Evolutionary conservation across 345 rosid species (phyloP).

Genomic region (Bruguiera parviflora): DNA sequence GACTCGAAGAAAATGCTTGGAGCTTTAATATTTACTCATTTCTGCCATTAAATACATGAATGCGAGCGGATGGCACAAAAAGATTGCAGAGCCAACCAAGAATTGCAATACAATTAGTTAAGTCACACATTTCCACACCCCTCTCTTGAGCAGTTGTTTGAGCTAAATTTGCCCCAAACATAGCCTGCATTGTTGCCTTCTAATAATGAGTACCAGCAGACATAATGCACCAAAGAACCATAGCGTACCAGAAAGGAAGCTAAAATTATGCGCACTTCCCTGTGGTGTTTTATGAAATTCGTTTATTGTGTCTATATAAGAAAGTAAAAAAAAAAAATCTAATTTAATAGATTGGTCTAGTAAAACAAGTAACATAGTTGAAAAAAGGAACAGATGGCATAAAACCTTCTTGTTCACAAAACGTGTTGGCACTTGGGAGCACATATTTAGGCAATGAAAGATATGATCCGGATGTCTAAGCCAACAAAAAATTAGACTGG

Average conservation of each 20-base stretch:
- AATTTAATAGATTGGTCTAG: neutral
- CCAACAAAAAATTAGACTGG: neutral
- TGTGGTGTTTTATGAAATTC: neutral
- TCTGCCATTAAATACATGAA: neutral
- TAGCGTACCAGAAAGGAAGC: neutral
- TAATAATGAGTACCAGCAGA: neutral
- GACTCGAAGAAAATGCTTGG: neutral
- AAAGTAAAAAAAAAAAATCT: neutral
- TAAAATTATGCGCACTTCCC: neutral
- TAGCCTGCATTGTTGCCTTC: neutral
- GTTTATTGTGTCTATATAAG: neutral
- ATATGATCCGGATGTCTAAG: neutral
- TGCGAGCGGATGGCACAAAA: neutral
- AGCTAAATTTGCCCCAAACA: no score
- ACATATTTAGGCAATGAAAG: neutral
- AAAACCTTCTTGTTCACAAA: no score
- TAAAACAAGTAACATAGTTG: neutral
- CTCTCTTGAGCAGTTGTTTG: no score
- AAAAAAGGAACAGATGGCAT: no score
- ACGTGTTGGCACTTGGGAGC: no score
- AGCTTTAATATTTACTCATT: slow-evolving; percentile 3
- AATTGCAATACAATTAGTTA: neutral
- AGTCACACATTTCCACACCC: neutral
- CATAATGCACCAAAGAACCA: neutral
- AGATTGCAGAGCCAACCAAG: neutral